Percentiles rank a stretch among this genome's conserved stretches.
Evolutionary conservation across 73 alveolate species (phyloP).

Genomic region (Blepharisma japonicum): DNA sequence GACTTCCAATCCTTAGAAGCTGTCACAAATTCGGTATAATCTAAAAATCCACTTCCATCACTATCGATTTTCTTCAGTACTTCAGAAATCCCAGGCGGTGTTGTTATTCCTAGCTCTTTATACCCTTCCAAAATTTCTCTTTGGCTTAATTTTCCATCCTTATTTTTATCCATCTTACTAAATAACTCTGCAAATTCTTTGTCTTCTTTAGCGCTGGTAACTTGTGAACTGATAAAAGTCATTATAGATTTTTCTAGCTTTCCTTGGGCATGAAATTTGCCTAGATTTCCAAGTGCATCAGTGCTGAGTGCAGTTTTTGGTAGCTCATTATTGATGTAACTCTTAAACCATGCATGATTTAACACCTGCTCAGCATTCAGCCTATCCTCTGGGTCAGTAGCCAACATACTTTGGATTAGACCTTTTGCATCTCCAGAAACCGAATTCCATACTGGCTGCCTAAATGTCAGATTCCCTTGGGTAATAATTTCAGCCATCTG

Average conservation of each 20-base stretch:
- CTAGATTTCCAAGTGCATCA: constrained; percentile 32
- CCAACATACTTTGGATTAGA: constrained; percentile 29
- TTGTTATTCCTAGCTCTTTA: not conserved
- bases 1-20: not conserved
- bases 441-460: not conserved
- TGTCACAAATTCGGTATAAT: constrained; percentile 16
- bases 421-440: not conserved
- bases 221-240: not conserved
- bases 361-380: constrained; percentile 54
- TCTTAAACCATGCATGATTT: constrained; percentile 49
- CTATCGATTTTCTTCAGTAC: constrained; percentile 5
- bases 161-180: not conserved
- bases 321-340: constrained; percentile 22
- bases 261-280: constrained; percentile 22
- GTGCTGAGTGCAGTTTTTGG: constrained; percentile 27
- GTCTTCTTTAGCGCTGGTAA: not conserved
- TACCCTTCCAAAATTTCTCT: not conserved
- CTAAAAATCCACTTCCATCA: constrained; percentile 23
- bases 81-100: not conserved
- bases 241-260: constrained; percentile 18
- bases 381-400: constrained; percentile 47
- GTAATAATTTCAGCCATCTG: not conserved
- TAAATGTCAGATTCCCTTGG: not conserved
- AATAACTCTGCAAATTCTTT: not conserved
- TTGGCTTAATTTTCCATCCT: not conserved